Conservation (phyloP, 352 stramenopile genomes). For the Globisporangium canariense region DNA sequence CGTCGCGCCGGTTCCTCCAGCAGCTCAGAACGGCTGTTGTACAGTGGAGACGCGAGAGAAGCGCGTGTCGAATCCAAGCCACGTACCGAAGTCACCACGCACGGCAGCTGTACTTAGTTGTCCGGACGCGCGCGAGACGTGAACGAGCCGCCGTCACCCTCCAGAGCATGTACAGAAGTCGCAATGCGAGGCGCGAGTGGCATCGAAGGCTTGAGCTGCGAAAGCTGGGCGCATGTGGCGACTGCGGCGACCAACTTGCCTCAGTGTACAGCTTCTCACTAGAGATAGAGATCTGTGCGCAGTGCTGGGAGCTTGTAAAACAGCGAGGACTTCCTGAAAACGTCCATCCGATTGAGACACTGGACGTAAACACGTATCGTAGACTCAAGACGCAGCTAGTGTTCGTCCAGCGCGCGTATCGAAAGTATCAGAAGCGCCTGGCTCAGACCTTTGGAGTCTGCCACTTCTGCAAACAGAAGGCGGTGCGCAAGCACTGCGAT, state of each 20-base stretch:
- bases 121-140: conserved; percentile 24
- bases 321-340: background rate
- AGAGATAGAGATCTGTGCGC: conserved; percentile 29
- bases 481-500: conserved; percentile 38
- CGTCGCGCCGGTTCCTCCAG: conserved; percentile 20
- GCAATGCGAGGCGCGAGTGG: conserved; percentile 26
- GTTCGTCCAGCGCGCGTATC: conserved; percentile 37
- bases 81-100: conserved; percentile 15
- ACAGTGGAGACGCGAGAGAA: conserved; percentile 18
- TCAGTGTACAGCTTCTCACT: conserved; percentile 34
- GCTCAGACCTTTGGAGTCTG: conserved; percentile 29
- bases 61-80: conserved; percentile 24
- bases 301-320: conserved; percentile 24
- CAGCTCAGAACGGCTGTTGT: conserved; percentile 9
- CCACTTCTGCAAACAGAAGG: conserved; percentile 34
- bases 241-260: conserved; percentile 37
- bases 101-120: conserved; percentile 24
- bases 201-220: conserved; percentile 32
- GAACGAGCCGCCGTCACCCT: conserved; percentile 38
- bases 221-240: conserved; percentile 33
- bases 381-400: conserved; percentile 23
- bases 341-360: background rate
- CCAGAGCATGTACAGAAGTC: conserved; percentile 39
- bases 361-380: conserved; percentile 34
- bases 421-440: conserved; percentile 27